These are phyloP conservation scores for Solanum virginianum DNA, from an alignment of 257 asterid species.

Conservation along the genomic window DNA sequence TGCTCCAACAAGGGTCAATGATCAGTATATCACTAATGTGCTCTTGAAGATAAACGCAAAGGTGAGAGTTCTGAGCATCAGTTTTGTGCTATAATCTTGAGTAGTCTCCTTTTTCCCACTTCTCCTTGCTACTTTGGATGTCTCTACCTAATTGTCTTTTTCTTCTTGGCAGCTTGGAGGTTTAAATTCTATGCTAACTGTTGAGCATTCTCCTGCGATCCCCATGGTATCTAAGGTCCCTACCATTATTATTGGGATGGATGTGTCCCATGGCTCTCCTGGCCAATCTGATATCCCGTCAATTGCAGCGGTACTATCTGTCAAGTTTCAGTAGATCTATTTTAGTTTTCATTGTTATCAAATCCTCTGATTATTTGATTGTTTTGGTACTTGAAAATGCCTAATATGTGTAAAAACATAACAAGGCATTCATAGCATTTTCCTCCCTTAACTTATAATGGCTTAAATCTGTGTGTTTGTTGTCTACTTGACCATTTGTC, in stretches of 20 bases:
- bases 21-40: constrained; percentile 72
- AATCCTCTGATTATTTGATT: neutral
- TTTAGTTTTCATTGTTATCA: neutral
- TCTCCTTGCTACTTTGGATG: neutral
- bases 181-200: constrained; percentile 53
- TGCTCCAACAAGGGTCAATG: constrained; percentile 58
- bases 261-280: constrained; percentile 95
- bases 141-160: neutral
- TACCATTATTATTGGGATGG: constrained; percentile 85
- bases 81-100: neutral
- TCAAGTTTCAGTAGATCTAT: neutral
- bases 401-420: neutral
- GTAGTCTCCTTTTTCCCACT: neutral
- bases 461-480: neutral
- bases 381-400: neutral
- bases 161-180: constrained; percentile 67
- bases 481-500: constrained; percentile 5
- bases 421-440: neutral
- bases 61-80: constrained; percentile 21
- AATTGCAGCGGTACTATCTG: constrained; percentile 65
- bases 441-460: neutral
- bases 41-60: constrained; percentile 78
- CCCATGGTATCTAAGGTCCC: constrained; percentile 70
- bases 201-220: constrained; percentile 50
- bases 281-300: constrained; percentile 93